phyloP scores from a whole-genome alignment of 305 asterid genomes.

The Ajuga reptans region DNA sequence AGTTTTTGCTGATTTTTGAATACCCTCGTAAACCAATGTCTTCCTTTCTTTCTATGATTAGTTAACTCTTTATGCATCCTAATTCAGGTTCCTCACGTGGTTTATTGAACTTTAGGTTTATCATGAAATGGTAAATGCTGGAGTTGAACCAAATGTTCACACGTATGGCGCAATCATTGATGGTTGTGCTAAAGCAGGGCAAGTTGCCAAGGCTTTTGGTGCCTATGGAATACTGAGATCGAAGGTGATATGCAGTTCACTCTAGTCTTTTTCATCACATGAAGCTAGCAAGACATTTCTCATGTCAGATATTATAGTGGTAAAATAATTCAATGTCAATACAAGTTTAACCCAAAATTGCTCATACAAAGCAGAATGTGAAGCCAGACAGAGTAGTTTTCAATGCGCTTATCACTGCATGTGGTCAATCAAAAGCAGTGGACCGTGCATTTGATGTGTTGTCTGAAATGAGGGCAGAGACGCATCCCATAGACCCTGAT shows the following conservation, averaged over 20 bases:
- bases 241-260: constrained; percentile 46
- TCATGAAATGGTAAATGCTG: constrained; percentile 95
- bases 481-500: constrained; percentile 85
- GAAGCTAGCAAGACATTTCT: constrained; percentile 17
- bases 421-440: constrained; percentile 95
- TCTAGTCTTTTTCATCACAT: background rate
- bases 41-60: background rate
- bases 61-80: background rate
- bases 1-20: background rate
- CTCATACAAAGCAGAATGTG: constrained; percentile 72
- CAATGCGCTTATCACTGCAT: constrained; percentile 97
- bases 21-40: background rate
- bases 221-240: constrained; percentile 95
- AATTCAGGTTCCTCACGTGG: constrained; percentile 18
- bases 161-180: constrained; percentile 93
- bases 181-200: constrained; percentile 99
- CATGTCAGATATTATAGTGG: background rate
- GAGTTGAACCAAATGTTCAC: constrained; percentile 90
- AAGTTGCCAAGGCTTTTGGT: constrained; percentile 97
- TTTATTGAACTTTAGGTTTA: constrained; percentile 57
- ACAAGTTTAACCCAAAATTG: constrained; percentile 33
- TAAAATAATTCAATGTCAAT: constrained; percentile 6
- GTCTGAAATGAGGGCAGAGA: constrained; percentile 78
- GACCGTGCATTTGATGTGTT: constrained; percentile 96
- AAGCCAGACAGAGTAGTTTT: constrained; percentile 94